These are phyloP conservation scores for Avena sativa DNA, from an alignment of 176 grass and related monocot genomes.

Conservation along the genomic window DNA sequence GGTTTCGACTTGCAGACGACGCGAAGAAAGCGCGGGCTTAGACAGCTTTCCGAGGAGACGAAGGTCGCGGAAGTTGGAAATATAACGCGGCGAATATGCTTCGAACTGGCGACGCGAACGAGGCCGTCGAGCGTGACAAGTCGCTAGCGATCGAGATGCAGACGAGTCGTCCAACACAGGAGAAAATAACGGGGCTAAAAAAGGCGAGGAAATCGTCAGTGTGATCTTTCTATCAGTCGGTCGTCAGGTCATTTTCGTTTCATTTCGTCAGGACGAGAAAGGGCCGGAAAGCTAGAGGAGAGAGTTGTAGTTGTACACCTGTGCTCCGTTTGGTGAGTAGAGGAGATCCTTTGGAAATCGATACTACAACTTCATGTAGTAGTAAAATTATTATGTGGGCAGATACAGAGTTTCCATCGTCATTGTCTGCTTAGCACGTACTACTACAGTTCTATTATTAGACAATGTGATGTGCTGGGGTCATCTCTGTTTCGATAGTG, in stretches of 20 bases:
- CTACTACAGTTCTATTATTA: too few species aligned
- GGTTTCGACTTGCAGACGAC: background rate
- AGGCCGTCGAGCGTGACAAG: background rate
- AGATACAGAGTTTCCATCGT: too few species aligned
- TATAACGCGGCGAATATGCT: constrained; percentile 52
- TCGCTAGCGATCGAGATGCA: background rate
- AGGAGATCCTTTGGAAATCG: too few species aligned
- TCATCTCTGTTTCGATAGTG: too few species aligned
- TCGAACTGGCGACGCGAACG: background rate
- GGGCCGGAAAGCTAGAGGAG: too few species aligned
- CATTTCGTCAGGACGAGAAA: too few species aligned
- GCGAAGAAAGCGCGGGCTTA: background rate
- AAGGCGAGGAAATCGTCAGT: background rate
- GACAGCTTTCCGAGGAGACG: background rate
- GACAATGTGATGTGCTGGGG: too few species aligned
- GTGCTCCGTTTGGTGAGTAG: too few species aligned
- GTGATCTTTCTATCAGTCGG: background rate
- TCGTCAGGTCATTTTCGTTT: background rate
- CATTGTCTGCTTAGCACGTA: too few species aligned
- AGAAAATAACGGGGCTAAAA: background rate
- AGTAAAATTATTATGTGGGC: too few species aligned
- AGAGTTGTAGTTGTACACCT: too few species aligned
- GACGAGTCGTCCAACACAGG: background rate
- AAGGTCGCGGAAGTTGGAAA: background rate
- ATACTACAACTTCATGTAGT: too few species aligned